These are phyloP conservation scores for Gymnopilus junonius DNA, from an alignment of 768 basidiomycete species.

Conservation along the genomic window DNA sequence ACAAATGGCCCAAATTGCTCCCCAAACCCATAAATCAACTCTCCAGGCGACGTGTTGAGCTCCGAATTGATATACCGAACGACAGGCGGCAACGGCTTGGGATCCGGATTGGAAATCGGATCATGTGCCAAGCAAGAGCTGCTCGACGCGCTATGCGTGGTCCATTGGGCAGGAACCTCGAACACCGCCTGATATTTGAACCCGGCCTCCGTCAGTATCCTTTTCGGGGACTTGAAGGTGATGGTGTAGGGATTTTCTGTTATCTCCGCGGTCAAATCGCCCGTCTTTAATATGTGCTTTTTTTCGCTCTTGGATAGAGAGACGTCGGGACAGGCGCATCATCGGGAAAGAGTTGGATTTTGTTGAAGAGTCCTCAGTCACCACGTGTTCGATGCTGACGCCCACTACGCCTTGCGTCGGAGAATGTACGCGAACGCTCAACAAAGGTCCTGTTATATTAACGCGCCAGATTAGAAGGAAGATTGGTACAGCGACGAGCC, in stretches of 20 bases:
- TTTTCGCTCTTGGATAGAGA: conserved; percentile 37
- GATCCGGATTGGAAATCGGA: conserved; percentile 59
- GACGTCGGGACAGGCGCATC: conserved; percentile 51
- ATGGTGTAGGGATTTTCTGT: conserved; percentile 64
- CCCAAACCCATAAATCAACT: conserved; percentile 74
- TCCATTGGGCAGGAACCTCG: conserved; percentile 62
- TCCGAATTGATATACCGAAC: conserved; percentile 59
- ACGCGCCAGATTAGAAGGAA: background rate
- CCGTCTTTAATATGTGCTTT: conserved; percentile 43
- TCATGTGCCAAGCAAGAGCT: conserved; percentile 62
- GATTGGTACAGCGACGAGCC: background rate
- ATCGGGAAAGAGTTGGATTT: conserved; percentile 68
- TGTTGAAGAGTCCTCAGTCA: conserved; percentile 45
- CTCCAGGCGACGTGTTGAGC: conserved; percentile 69
- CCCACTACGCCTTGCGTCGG: conserved; percentile 60
- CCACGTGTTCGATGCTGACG: conserved; percentile 61
- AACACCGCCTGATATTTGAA: conserved; percentile 57
- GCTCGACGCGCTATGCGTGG: conserved; percentile 51
- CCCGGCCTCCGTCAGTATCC: conserved; percentile 53
- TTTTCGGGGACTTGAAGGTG: conserved; percentile 57
- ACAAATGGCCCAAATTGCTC: conserved; percentile 78
- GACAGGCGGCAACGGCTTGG: conserved; percentile 42
- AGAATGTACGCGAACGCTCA: conserved; percentile 55
- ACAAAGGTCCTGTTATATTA: conserved; percentile 45
- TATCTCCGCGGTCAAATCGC: conserved; percentile 57